phyloP scores from a whole-genome alignment of 306 rosid species.

The Gleditsia sinensis region DNA sequence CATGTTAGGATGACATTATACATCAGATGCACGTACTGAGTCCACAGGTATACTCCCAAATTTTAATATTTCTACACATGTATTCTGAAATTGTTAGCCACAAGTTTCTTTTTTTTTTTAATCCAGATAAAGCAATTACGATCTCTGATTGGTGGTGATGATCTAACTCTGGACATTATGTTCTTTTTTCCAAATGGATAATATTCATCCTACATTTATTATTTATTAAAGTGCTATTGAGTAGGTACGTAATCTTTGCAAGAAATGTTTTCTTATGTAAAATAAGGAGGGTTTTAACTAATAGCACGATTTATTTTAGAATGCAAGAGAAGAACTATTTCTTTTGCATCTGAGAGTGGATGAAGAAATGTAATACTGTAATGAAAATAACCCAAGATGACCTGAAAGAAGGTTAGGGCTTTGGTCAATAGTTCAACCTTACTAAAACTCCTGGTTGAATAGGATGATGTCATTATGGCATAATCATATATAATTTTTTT shows the following conservation, averaged over 20 bases:
- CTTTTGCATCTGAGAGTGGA: not conserved
- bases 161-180: constrained; percentile 5
- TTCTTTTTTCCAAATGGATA: not conserved
- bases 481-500: not conserved
- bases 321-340: not conserved
- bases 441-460: not conserved
- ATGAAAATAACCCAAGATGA: not conserved
- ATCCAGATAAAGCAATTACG: not conserved
- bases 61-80: not conserved
- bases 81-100: constrained; percentile 28
- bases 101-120: constrained; percentile 1
- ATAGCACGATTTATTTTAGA: not conserved
- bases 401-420: not conserved
- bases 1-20: constrained; percentile 70
- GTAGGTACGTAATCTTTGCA: not conserved
- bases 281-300: no score
- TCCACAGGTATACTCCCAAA: constrained; percentile 69
- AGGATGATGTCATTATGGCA: not conserved
- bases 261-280: not conserved
- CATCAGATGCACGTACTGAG: constrained; percentile 78
- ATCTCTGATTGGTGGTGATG: constrained; percentile 2
- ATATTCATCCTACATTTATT: not conserved
- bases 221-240: not conserved
- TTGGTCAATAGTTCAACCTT: not conserved
- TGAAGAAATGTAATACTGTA: not conserved